phyloP scores from a whole-genome alignment of 1,284 basidiomycete species.

The Apiotrichum brassicae region DNA sequence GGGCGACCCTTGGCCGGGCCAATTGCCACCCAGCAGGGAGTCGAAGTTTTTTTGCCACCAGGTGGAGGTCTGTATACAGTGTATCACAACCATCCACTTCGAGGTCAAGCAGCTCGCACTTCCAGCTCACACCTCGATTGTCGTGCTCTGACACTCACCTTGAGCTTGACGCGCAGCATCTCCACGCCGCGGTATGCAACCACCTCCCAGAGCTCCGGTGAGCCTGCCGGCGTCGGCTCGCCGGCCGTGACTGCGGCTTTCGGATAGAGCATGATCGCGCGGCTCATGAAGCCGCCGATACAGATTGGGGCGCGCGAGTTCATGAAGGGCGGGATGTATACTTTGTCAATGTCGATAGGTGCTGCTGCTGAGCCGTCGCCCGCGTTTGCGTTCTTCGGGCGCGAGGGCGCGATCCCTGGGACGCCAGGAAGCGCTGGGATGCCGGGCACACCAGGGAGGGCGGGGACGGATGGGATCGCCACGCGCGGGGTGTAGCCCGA shows the following conservation, averaged over 20 bases:
- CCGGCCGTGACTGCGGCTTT: conserved; percentile 61
- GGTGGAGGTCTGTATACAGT: too few relatives aligned
- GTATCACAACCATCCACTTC: too few relatives aligned
- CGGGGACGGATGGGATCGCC: not conserved
- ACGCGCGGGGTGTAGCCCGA: not conserved
- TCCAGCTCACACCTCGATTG: not conserved
- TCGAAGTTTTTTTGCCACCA: conserved; percentile 2
- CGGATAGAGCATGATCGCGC: conserved; percentile 79
- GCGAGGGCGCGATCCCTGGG: not conserved
- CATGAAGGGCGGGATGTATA: conserved; percentile 22
- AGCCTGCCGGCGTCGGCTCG: conserved; percentile 35
- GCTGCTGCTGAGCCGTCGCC: conserved; percentile 19
- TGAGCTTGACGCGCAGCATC: conserved; percentile 68
- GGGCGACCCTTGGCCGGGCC: too few relatives aligned
- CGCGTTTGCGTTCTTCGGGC: not conserved
- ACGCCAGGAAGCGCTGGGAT: not conserved
- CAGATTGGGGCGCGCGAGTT: conserved; percentile 53
- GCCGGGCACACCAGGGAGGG: not conserved
- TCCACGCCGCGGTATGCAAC: conserved; percentile 52
- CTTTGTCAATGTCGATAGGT: conserved; percentile 31
- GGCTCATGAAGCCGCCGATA: conserved; percentile 74
- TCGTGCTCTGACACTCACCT: conserved; percentile 37
- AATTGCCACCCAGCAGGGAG: too few relatives aligned
- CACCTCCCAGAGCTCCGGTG: conserved; percentile 23
- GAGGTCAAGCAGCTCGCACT: not conserved